phyloP scores from a whole-genome alignment of 108 stramenopile genomes.

The Parietichytrium sp. region DNA sequence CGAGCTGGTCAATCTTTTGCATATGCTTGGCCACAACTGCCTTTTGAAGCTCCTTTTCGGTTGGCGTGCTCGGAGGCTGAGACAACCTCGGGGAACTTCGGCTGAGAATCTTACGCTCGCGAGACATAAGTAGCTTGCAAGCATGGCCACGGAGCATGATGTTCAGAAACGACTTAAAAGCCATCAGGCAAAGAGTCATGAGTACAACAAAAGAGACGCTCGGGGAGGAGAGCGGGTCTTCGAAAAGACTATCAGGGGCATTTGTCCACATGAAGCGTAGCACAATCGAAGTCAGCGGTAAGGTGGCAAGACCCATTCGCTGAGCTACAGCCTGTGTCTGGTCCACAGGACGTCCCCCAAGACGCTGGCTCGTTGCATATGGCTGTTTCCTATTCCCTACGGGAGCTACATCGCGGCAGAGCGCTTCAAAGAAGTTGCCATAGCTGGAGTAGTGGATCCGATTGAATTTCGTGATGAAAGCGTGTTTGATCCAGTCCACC shows the following conservation, averaged over 20 bases:
- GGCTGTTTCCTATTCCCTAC: conserved; percentile 19
- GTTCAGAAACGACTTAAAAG: conserved; percentile 27
- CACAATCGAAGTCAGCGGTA: conserved; percentile 87
- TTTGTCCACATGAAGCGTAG: conserved; percentile 62
- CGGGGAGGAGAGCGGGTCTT: conserved; percentile 1
- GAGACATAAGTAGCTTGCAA: neutral
- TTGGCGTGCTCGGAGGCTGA: neutral
- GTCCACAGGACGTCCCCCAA: conserved; percentile 79
- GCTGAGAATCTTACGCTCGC: conserved; percentile 25
- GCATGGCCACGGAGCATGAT: conserved; percentile 8
- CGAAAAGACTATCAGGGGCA: neutral
- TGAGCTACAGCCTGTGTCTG: conserved; percentile 87
- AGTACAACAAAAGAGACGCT: conserved; percentile 6
- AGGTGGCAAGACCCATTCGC: conserved; percentile 81
- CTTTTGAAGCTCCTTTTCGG: conserved; percentile 37
- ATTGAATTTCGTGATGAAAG: conserved; percentile 97
- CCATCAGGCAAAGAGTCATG: neutral
- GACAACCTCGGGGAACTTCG: neutral
- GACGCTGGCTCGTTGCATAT: conserved; percentile 68
- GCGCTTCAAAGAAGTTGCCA: conserved; percentile 73
- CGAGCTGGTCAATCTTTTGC: conserved; percentile 28
- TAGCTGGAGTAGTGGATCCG: conserved; percentile 75
- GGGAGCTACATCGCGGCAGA: conserved; percentile 76
- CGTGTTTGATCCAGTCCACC: conserved; percentile 92
- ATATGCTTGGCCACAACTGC: conserved; percentile 19